Evolutionary conservation across 352 stramenopile species (phyloP), one percentile per base, ranked within the genome.

Genomic region (Phytophthora rubi): DNA sequence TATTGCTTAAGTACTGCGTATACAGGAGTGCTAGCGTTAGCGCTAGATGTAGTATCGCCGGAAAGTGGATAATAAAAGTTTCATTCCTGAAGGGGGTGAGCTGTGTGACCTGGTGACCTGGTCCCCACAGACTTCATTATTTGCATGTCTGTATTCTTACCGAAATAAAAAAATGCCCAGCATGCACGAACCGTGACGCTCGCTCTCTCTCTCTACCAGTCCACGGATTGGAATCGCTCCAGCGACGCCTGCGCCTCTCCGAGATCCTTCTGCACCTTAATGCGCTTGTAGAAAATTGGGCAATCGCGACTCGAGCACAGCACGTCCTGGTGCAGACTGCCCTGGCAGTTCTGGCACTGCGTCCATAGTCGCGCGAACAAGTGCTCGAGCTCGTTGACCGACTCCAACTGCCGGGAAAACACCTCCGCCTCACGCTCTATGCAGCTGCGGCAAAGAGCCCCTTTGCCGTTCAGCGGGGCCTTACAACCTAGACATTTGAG

Each of bases 201-300:
- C 28, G 9, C 30, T 32, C 15, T 13, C 26, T 7, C 51, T 52
- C 18, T 45, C 65, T 62, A 89, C 92, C 88, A 86, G 74, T 97
- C 88, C 53, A 91, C 80, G 2, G 85, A 90, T 63, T 94, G 81
- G 75, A 99, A 99, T 69, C 95, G 95, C 65, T 99, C 95, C 55
- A 99, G 77, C 52, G 94, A 83, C 5, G 95, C 85, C 73, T 99
- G 95, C 5, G 92, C 91, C 59, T 98, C 89, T 52, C 92, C 86
- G 59, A 99, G 91, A 65, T 99, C 98, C 70, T 98, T 98, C 80
- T 99, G 96, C 33, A 99, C 97, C 86, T 99, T 99, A 77, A 99
- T 99, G 60, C 98, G 94, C 73, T 99, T 98, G 85, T 99, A 99
- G 76, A 99, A 99, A 67, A 99, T 99, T 33, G 96, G 95, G 62